A percentile compares a stretch with the other conserved stretches of the same genome.
These are phyloP conservation scores for Septoria petroselini DNA, from an alignment of 2,329 filamentous ascomycete species.

Conservation along the genomic window DNA sequence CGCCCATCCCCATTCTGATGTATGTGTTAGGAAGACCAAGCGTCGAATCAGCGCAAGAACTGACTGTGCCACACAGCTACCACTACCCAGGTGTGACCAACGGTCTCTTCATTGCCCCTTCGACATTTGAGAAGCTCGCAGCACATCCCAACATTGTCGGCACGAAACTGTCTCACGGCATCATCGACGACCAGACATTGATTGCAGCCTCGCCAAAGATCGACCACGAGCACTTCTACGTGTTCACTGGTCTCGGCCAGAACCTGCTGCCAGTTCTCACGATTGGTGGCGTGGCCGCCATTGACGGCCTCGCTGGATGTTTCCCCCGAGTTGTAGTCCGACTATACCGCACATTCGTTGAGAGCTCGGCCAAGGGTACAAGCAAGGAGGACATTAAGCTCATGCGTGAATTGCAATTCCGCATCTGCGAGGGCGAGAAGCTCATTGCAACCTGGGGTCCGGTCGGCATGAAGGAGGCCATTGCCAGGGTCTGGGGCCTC, in stretches of 20 bases:
- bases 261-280: constrained; percentile 62
- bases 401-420: constrained; percentile 58
- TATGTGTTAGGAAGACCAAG: constrained; percentile 36
- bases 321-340: constrained; percentile 61
- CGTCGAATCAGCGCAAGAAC: neutral
- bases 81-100: constrained; percentile 67
- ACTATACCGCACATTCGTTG: constrained; percentile 53
- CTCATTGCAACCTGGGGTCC: constrained; percentile 59
- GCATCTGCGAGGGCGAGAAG: constrained; percentile 60
- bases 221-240: constrained; percentile 57
- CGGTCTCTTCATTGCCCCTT: constrained; percentile 57
- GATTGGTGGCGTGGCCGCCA: constrained; percentile 62
- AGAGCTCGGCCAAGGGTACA: constrained; percentile 41
- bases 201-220: constrained; percentile 59
- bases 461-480: constrained; percentile 64
- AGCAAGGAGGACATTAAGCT: constrained; percentile 46
- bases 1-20: constrained; percentile 60
- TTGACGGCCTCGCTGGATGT: constrained; percentile 64
- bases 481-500: constrained; percentile 57
- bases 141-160: constrained; percentile 65
- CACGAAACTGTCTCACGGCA: constrained; percentile 66
- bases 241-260: constrained; percentile 64
- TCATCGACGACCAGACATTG: constrained; percentile 62
- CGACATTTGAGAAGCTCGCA: constrained; percentile 58
- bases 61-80: constrained; percentile 45